These are phyloP conservation scores for Filosporella fistucella DNA, from an alignment of 495 filamentous ascomycete species.

Conservation along the genomic window DNA sequence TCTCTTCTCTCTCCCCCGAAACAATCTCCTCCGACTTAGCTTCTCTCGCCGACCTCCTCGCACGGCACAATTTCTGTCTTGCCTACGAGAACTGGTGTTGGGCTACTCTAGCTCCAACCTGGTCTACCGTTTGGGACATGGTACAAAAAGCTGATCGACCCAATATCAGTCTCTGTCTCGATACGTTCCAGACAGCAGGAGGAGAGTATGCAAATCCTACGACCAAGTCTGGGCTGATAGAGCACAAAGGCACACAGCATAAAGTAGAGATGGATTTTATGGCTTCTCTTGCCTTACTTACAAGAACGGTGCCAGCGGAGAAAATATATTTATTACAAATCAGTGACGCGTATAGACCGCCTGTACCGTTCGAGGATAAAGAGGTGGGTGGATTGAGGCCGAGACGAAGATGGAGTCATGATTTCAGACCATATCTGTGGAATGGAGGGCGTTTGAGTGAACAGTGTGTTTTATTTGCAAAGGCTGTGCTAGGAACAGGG, in stretches of 20 bases:
- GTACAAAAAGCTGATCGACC: conserved; percentile 52
- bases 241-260: conserved; percentile 27
- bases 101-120: conserved; percentile 65
- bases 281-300: conserved; percentile 49
- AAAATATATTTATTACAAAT: conserved; percentile 79
- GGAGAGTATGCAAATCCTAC: conserved; percentile 76
- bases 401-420: conserved; percentile 67
- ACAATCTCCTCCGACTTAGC: too few species aligned
- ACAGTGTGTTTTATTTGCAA: conserved; percentile 51
- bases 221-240: conserved; percentile 55
- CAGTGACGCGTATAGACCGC: conserved; percentile 68
- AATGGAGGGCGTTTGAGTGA: conserved; percentile 66
- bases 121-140: conserved; percentile 66
- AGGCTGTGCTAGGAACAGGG: conserved; percentile 65
- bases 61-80: conserved; percentile 48
- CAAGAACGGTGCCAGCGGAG: conserved; percentile 52
- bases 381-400: conserved; percentile 46
- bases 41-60: conserved; percentile 60
- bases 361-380: conserved; percentile 43
- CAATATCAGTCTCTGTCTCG: conserved; percentile 74
- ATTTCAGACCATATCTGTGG: conserved; percentile 65
- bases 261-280: conserved; percentile 47
- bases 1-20: too few species aligned
- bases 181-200: conserved; percentile 77
- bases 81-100: conserved; percentile 89